These are phyloP conservation scores for Heliamphora exappendiculata DNA, from an alignment of 148 eudicot species.

Conservation along the genomic window DNA sequence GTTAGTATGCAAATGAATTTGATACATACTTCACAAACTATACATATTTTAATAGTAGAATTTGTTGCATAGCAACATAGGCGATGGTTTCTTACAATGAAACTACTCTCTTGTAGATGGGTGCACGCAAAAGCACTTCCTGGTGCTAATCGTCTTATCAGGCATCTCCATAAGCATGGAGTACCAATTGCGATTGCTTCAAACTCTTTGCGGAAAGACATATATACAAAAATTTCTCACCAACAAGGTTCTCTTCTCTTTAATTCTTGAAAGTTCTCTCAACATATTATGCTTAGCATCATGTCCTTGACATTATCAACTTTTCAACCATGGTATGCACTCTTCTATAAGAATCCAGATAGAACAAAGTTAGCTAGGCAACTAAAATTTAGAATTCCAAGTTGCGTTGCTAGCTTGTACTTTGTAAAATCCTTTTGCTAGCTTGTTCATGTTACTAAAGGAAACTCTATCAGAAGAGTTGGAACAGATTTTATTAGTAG, in stretches of 20 bases:
- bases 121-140: constrained; percentile 71
- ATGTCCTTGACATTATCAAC: neutral
- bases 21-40: neutral
- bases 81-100: neutral
- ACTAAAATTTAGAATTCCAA: neutral
- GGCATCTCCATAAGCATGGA: constrained; percentile 62
- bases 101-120: constrained; percentile 46
- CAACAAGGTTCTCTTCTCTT: constrained; percentile 52
- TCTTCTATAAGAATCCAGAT: neutral
- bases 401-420: neutral
- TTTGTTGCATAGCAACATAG: neutral
- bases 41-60: neutral
- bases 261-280: neutral
- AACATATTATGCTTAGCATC: neutral
- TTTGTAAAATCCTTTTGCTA: neutral
- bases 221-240: constrained; percentile 55
- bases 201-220: constrained; percentile 46
- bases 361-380: neutral
- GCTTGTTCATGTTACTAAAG: neutral
- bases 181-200: constrained; percentile 78
- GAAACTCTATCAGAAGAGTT: neutral
- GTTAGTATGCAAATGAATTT: neutral
- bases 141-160: constrained; percentile 78
- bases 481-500: too few relatives aligned
- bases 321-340: neutral